Base-by-base conservation (phyloP, 768 basidiomycete species). In the Lanmaoa pseudosensibilis region DNA sequence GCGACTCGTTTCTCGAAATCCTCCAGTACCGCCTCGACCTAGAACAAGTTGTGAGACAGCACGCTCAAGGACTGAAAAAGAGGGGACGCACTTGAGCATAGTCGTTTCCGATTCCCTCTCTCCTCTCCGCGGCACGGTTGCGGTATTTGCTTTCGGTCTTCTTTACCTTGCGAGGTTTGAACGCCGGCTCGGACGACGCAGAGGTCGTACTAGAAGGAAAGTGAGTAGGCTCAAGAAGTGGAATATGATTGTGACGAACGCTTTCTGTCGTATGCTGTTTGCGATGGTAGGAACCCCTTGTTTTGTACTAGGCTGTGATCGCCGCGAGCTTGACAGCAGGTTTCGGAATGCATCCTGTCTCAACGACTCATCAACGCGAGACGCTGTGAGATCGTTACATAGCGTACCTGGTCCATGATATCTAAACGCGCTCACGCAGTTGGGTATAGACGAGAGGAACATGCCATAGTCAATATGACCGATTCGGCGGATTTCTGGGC, bases 141-240 rank as follows among this genome's bases (percentile, higher is more conserved):
- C 89, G 83, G 64, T 92, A 93, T 58, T 74, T 78, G 18, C 70
- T 65, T 12, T 80, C 80, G 0, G 72, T 57, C 69, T 86, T 86
- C 74, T 86, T 90, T 39, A 92, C 77, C 63, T 87, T 91, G 48
- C 92, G 80, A 12, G 92, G 92, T 64, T 92, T 92, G 72, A 94
- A 94, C 0, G 82, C 79, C 19, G 88, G 83, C 56, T 85, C 75
- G 1, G 82, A 78, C 13, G 82, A 67, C 52, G 79, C 75, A 21
- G 80, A 68, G 4, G 75, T 70, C 67, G 83, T 83, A 54, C 82
- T 83, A 53, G n/a, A 12, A 37, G 37, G 11, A 15, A 21, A 12
- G 13, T 60, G 54, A 57, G 36, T 37, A 36, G 1, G 38, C 13
- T 37, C n/a, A 25, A 47, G 19, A 1, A 32, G 25, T 13, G 13